Percentiles rank a stretch among this genome's conserved stretches.
phyloP scores from a whole-genome alignment of 1,284 basidiomycete species.

The Ceraceosorus guamensis region DNA sequence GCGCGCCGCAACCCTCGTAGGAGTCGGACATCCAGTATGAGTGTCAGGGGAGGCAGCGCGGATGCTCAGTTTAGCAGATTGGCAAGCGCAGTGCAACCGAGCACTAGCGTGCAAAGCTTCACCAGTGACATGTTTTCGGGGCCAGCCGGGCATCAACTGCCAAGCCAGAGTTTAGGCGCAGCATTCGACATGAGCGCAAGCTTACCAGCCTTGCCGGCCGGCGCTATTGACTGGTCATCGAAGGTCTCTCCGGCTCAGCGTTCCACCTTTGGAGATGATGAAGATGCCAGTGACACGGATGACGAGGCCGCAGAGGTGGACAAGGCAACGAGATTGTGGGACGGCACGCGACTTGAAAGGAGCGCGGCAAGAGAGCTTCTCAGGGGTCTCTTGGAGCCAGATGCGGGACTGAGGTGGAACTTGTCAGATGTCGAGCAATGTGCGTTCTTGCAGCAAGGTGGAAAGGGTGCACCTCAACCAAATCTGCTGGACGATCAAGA shows the following conservation, averaged over 20 bases:
- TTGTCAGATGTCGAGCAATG: conserved; percentile 21
- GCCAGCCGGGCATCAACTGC: no score
- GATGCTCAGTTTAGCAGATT: background rate
- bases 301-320: conserved; percentile 36
- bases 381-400: conserved; percentile 27
- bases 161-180: background rate
- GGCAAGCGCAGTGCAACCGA: background rate
- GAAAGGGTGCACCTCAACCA: no score
- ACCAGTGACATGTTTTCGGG: no score
- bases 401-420: conserved; percentile 37
- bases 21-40: no score
- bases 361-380: conserved; percentile 27
- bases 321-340: conserved; percentile 23
- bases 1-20: conserved; percentile 10
- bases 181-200: conserved; percentile 3
- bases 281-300: conserved; percentile 9
- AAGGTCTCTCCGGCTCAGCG: background rate
- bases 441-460: no score
- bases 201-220: conserved; percentile 1
- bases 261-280: background rate
- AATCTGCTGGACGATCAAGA: no score
- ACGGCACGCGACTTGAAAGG: conserved; percentile 32
- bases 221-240: background rate
- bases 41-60: no score
- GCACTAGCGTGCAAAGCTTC: background rate